Evolutionary conservation across 345 rosid species (phyloP).

Genomic region (Aegle marmelos): DNA sequence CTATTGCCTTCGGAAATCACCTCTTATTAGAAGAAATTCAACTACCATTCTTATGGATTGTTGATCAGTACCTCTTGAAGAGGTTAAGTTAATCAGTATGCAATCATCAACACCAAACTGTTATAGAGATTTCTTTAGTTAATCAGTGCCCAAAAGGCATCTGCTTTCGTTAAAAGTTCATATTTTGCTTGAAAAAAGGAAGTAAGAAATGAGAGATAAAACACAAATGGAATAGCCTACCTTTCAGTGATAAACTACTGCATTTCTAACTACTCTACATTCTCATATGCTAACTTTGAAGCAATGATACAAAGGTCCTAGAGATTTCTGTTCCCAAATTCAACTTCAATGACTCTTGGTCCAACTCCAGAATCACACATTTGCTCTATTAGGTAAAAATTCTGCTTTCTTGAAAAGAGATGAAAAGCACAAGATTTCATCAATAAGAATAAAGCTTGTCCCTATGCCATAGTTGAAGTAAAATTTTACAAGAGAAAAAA

Average conservation of each 20-base stretch:
- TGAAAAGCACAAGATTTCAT: too few species aligned
- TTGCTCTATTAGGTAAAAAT: conserved; percentile 27
- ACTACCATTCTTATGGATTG: too few species aligned
- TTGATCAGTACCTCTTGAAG: too few species aligned
- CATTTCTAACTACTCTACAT: conserved; percentile 54
- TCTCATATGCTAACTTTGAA: conserved; percentile 77
- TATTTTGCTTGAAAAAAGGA: not conserved
- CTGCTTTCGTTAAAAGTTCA: conserved; percentile 31
- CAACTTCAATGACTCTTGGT: conserved; percentile 14
- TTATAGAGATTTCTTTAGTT: conserved; percentile 60
- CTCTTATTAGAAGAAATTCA: too few species aligned
- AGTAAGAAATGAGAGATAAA: not conserved
- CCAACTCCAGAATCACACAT: conserved; percentile 23
- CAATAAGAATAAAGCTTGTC: too few species aligned
- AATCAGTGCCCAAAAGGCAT: conserved; percentile 72
- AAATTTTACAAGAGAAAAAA: too few species aligned
- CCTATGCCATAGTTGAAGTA: too few species aligned
- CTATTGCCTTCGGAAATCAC: too few species aligned
- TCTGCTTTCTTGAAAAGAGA: too few species aligned
- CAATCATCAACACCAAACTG: conserved; percentile 87
- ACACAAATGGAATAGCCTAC: conserved; percentile 32
- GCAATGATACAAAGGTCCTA: conserved; percentile 83
- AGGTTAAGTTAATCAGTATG: conserved; percentile 45
- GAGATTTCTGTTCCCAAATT: conserved; percentile 41
- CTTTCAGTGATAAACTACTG: conserved; percentile 70